Conservation (phyloP, 2,329 filamentous ascomycete species). For the Orbilia ellipsospora region DNA sequence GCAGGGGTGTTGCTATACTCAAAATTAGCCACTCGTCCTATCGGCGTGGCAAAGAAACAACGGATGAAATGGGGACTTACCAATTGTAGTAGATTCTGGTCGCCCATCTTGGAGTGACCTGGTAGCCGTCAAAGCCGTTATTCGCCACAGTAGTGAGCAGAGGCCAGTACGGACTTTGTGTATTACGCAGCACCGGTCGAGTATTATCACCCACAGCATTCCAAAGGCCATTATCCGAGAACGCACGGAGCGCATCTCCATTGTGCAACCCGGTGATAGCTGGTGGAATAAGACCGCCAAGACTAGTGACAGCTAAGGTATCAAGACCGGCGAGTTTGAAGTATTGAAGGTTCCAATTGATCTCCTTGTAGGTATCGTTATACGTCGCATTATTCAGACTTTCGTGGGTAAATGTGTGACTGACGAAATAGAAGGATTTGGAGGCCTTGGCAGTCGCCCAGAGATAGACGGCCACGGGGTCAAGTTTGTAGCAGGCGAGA, state of each 20-base stretch:
- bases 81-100: conserved; percentile 75
- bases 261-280: conserved; percentile 74
- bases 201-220: conserved; percentile 75
- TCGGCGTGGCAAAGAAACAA: not conserved
- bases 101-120: conserved; percentile 71
- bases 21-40: conserved; percentile 1
- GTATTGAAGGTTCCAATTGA: conserved; percentile 61
- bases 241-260: conserved; percentile 71
- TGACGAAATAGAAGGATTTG: conserved; percentile 70
- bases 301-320: conserved; percentile 66
- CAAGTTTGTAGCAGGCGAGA: conserved; percentile 31
- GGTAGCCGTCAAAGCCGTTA: conserved; percentile 70
- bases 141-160: conserved; percentile 66
- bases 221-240: conserved; percentile 70
- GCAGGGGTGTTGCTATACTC: conserved; percentile 64
- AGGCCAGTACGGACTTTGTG: conserved; percentile 68
- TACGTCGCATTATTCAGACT: conserved; percentile 72
- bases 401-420: conserved; percentile 72
- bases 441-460: conserved; percentile 68
- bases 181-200: conserved; percentile 68
- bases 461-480: conserved; percentile 62
- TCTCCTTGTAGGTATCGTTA: conserved; percentile 69
- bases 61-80: conserved; percentile 5
- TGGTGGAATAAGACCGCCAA: conserved; percentile 70
- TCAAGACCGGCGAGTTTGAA: conserved; percentile 71